Conservation (phyloP, 805 yeast species). For the Hanseniaspora mollemarum region DNA sequence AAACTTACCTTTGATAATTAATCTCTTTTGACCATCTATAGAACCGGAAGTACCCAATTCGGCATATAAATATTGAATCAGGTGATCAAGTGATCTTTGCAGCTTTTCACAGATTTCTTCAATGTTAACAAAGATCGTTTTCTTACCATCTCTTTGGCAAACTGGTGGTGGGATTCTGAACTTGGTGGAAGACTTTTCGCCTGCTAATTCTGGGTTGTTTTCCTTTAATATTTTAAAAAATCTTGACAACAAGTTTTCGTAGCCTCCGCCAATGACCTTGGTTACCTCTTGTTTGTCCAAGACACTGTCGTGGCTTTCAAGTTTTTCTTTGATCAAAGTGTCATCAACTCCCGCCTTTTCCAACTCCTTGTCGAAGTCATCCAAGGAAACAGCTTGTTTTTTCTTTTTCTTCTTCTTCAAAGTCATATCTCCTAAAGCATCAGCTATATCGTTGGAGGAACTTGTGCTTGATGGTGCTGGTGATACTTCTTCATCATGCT, state of each 20-base stretch:
- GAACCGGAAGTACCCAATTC: conserved; percentile 99
- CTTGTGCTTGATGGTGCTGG: conserved; percentile 21
- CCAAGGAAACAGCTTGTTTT: conserved; percentile 49
- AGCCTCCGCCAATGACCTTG: conserved; percentile 52
- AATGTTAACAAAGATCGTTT: conserved; percentile 90
- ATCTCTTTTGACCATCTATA: conserved; percentile 93
- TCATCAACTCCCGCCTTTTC: conserved; percentile 81
- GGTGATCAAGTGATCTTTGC: conserved; percentile 94
- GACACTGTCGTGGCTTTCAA: conserved; percentile 26
- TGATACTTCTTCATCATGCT: conserved; percentile 67
- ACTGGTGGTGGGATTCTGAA: conserved; percentile 96
- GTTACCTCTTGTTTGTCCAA: conserved; percentile 29
- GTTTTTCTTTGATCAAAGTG: conserved; percentile 29
- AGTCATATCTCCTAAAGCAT: conserved; percentile 57
- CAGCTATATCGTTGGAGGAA: conserved; percentile 37
- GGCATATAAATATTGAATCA: conserved; percentile 91
- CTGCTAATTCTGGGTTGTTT: conserved; percentile 96
- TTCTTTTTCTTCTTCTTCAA: conserved; percentile 78
- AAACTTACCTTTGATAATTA: conserved; percentile 95
- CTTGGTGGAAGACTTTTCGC: conserved; percentile 84
- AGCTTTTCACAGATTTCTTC: conserved; percentile 87
- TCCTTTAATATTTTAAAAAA: conserved; percentile 77
- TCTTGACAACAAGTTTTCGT: conserved; percentile 66
- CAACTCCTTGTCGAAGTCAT: conserved; percentile 79
- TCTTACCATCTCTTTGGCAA: conserved; percentile 96